Base-by-base conservation (phyloP, 2,329 filamentous ascomycete genomes). In the Ascochyta pisi region DNA sequence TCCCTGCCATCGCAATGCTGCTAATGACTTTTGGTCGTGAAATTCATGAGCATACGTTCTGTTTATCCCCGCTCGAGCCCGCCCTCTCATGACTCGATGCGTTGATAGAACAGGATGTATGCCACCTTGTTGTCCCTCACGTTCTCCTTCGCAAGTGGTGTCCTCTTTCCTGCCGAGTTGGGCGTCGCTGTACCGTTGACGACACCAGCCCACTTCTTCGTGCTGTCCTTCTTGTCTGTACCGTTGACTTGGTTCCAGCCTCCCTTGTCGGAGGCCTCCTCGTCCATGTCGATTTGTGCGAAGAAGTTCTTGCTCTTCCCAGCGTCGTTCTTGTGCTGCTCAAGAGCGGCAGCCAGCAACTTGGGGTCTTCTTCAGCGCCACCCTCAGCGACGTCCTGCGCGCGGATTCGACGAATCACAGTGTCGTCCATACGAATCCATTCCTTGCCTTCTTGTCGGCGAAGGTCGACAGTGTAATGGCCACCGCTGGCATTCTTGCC, bases 391-490 rank as follows among this genome's bases (percentile, higher is more conserved):
- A 98, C 93, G 61, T 98, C 94, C 69, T 96, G 91, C 60, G 88
- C 89, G 50, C 89, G 86, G 33, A 99, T 87, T 37, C 92, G 89
- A 58, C 90, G 87, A 61, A 99, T 92, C 57, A 92, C 80, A 0
- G 95, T 99, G 73, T 99, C 95, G 68, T 99, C 95, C 64, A 99
- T 86, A 50, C 94, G 90, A 53, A 99, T 90, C 95, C 95, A 99
- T 76, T 97, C 93, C 22, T 86, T 86, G n/a, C 89, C 92, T 72
- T 99, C 95, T 76, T 98, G 94, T 47, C 95, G 89, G 54, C 93
- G 87, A 37, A 97, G 89, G 74, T 99, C 95, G n/a, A 96, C 94
- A 1, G 95, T 99, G 76, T 99, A 99, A 75, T 99, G 95, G 3
- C 95, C 95, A 48, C 92, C 93, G 61, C 90, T 96, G 33, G 95